These are phyloP conservation scores for Sphaerostilbella broomeana DNA, from an alignment of 2,329 filamentous ascomycete species.

Conservation along the genomic window DNA sequence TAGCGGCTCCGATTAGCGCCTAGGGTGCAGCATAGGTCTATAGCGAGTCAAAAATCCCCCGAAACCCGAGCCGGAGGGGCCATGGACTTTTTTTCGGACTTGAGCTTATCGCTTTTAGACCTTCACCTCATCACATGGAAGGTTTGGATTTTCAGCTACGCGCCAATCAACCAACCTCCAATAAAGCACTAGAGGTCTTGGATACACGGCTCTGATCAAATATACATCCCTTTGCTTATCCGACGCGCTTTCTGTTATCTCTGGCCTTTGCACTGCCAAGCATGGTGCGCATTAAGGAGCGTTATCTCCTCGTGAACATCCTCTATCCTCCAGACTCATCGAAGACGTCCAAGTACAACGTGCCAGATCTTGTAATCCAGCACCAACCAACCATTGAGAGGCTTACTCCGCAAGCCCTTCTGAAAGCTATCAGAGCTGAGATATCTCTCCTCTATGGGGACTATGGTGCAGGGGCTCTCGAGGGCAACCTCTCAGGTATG, in stretches of 20 bases:
- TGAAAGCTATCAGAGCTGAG: slow-evolving; percentile 63
- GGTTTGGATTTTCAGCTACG: too few species aligned
- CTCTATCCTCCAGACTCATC: slow-evolving; percentile 64
- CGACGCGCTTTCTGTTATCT: background rate
- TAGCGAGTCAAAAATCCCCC: slow-evolving; percentile 1
- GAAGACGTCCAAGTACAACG: slow-evolving; percentile 27
- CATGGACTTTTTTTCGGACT: slow-evolving; percentile 11
- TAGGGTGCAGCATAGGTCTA: background rate
- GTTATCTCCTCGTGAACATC: slow-evolving; percentile 92
- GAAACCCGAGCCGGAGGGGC: slow-evolving; percentile 9
- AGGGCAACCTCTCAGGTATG: slow-evolving; percentile 61
- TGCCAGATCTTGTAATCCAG: slow-evolving; percentile 62
- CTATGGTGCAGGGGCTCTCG: slow-evolving; percentile 72
- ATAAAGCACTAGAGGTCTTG: too few species aligned
- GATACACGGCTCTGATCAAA: too few species aligned
- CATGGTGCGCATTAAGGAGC: slow-evolving; percentile 95
- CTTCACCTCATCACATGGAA: too few species aligned
- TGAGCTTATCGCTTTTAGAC: too few species aligned
- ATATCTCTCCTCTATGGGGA: slow-evolving; percentile 76
- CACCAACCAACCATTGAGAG: slow-evolving; percentile 71
- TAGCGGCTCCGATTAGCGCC: too few species aligned
- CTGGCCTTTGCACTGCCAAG: background rate
- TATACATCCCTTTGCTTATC: too few species aligned
- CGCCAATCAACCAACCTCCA: too few species aligned
- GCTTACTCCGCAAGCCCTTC: slow-evolving; percentile 59